Percentiles rank a stretch among this genome's conserved stretches.
Evolutionary conservation across 768 basidiomycete genomes (phyloP).

Genomic region (Suillus decipiens): DNA sequence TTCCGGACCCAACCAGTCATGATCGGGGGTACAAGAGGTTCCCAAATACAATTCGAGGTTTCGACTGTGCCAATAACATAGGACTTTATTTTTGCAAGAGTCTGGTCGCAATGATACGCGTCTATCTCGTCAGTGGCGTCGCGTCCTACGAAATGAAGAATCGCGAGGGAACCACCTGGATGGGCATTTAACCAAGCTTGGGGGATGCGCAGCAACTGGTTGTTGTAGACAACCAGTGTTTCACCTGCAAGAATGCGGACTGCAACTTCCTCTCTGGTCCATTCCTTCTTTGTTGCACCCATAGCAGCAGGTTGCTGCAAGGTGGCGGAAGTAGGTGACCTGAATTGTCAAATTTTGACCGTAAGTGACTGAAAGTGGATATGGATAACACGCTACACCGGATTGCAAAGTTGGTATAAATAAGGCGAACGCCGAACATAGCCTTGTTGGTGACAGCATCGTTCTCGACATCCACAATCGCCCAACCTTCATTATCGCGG

Average conservation of each 20-base stretch:
- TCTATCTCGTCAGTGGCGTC: conserved; percentile 95
- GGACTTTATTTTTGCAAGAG: conserved; percentile 29
- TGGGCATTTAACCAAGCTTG: conserved; percentile 79
- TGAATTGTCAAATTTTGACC: background rate
- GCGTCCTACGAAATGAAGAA: conserved; percentile 93
- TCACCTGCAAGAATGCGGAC: conserved; percentile 75
- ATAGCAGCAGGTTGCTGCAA: conserved; percentile 20
- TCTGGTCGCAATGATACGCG: conserved; percentile 74
- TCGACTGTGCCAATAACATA: conserved; percentile 75
- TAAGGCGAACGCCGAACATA: background rate
- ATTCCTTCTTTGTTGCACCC: conserved; percentile 33
- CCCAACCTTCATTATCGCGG: conserved; percentile 9
- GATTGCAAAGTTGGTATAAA: conserved; percentile 1
- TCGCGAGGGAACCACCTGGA: conserved; percentile 85
- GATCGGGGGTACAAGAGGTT: conserved; percentile 83
- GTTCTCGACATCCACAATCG: conserved; percentile 13
- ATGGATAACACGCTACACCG: background rate
- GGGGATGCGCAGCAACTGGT: conserved; percentile 65
- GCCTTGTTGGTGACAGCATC: conserved; percentile 6
- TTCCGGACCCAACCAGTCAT: conserved; percentile 80
- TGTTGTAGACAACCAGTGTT: conserved; percentile 70
- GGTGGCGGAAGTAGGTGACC: background rate
- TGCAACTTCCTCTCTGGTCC: conserved; percentile 61
- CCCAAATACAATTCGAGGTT: conserved; percentile 55
- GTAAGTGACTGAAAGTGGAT: conserved; percentile 4